These are phyloP conservation scores for Tilletia setariae DNA, from an alignment of 1,284 basidiomycete species.

Conservation along the genomic window DNA sequence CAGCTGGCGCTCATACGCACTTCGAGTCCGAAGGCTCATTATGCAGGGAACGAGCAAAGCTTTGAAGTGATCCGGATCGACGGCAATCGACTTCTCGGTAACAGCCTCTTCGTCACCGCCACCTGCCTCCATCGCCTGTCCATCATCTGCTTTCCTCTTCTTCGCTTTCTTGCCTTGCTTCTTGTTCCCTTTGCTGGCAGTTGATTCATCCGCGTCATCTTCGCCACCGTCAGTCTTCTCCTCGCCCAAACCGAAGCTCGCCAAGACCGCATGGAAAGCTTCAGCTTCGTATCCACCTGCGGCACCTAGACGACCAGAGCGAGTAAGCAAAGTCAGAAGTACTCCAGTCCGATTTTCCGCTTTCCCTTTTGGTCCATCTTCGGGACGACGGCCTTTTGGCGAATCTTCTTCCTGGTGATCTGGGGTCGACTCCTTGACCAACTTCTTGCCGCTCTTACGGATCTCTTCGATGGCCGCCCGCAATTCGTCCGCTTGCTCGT, in stretches of 20 bases:
- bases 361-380: neutral
- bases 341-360: slow-evolving; percentile 11
- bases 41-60: slow-evolving; percentile 4
- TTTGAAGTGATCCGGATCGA: neutral
- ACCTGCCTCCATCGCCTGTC: neutral
- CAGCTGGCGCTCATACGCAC: slow-evolving; percentile 17
- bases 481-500: slow-evolving; percentile 17
- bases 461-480: slow-evolving; percentile 20
- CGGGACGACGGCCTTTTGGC: slow-evolving; percentile 15
- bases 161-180: slow-evolving; percentile 22
- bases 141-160: slow-evolving; percentile 14
- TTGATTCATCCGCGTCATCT: neutral
- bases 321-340: neutral
- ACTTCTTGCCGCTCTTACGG: slow-evolving; percentile 17
- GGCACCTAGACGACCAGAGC: neutral
- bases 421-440: slow-evolving; percentile 24
- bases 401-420: neutral
- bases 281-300: neutral
- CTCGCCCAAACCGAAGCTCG: slow-evolving; percentile 12
- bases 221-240: neutral
- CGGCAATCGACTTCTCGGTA: neutral
- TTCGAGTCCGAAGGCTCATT: slow-evolving; percentile 19
- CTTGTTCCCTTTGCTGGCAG: slow-evolving; percentile 1
- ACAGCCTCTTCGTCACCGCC: neutral
- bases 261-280: neutral